These are phyloP conservation scores for Limonium bicolor DNA, from an alignment of 148 eudicot species.

Conservation along the genomic window DNA sequence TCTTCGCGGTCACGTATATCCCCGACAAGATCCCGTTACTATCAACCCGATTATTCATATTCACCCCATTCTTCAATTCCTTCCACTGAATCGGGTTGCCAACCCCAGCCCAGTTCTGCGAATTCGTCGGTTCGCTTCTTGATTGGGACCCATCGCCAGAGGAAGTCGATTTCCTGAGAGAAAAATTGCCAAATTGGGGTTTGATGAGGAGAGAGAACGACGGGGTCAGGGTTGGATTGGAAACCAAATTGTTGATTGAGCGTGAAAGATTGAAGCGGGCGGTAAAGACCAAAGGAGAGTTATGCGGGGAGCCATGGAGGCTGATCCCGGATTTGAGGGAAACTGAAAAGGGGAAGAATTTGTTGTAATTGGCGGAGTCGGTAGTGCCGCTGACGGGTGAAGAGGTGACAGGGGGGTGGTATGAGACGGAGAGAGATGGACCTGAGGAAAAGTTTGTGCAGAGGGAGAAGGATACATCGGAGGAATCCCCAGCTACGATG, in stretches of 20 bases:
- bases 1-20: slow-evolving; percentile 43
- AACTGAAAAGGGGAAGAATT: slow-evolving; percentile 43
- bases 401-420: slow-evolving; percentile 34
- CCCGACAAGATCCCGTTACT: slow-evolving; percentile 38
- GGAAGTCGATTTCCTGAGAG: slow-evolving; percentile 36
- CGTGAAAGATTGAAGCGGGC: slow-evolving; percentile 49
- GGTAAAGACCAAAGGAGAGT: slow-evolving; percentile 57
- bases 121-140: slow-evolving; percentile 5
- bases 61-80: slow-evolving; percentile 25
- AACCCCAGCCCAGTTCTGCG: slow-evolving; percentile 19
- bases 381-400: slow-evolving; percentile 12
- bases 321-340: slow-evolving; percentile 68
- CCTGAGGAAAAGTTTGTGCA: slow-evolving; percentile 61
- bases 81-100: slow-evolving; percentile 22
- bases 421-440: slow-evolving; percentile 64
- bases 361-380: neutral
- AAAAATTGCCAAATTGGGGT: slow-evolving; percentile 75
- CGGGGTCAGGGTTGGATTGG: slow-evolving; percentile 30
- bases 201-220: slow-evolving; percentile 50
- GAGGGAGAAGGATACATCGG: slow-evolving; percentile 68
- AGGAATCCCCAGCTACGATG: slow-evolving; percentile 46
- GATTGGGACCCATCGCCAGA: slow-evolving; percentile 11
- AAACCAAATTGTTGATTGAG: no score
- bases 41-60: neutral
- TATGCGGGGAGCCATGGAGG: slow-evolving; percentile 53